phyloP scores from a whole-genome alignment of 306 rosid species.

The Geum urbanum region DNA sequence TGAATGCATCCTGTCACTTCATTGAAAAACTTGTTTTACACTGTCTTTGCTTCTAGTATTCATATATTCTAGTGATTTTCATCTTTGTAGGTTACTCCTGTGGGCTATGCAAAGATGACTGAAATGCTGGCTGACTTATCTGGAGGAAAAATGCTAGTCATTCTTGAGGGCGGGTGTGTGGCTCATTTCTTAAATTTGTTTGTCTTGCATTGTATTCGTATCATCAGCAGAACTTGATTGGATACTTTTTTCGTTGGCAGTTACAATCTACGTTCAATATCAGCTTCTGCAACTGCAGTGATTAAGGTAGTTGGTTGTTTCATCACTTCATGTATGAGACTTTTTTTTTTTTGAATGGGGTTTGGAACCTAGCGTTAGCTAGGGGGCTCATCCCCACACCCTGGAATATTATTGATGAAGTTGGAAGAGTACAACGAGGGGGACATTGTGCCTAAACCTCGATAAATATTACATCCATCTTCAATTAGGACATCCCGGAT shows the following conservation, averaged over 20 bases:
- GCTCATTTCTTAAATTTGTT: constrained; percentile 30
- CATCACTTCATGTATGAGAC: not conserved
- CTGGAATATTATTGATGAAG: too few relatives aligned
- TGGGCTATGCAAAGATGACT: constrained; percentile 92
- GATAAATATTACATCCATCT: too few relatives aligned
- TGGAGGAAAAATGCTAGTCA: constrained; percentile 91
- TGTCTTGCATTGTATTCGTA: constrained; percentile 17
- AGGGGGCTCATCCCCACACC: too few relatives aligned
- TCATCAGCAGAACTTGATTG: constrained; percentile 25
- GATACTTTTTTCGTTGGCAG: constrained; percentile 45
- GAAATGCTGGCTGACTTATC: constrained; percentile 65
- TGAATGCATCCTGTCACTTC: not conserved
- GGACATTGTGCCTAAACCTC: too few relatives aligned
- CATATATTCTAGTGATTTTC: constrained; percentile 25
- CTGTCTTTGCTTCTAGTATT: not conserved
- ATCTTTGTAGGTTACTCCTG: constrained; percentile 69
- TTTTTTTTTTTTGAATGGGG: too few relatives aligned
- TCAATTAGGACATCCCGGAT: too few relatives aligned
- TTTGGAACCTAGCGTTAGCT: too few relatives aligned
- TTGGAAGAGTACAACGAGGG: too few relatives aligned
- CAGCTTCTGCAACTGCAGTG: constrained; percentile 87
- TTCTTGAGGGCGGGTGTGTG: constrained; percentile 97
- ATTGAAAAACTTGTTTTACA: not conserved
- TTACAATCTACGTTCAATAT: constrained; percentile 94
- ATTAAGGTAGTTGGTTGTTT: constrained; percentile 49